Percentiles rank a stretch among this genome's conserved stretches.
Conservation (phyloP, 768 basidiomycete genomes). For the Boletus coccyginus region DNA sequence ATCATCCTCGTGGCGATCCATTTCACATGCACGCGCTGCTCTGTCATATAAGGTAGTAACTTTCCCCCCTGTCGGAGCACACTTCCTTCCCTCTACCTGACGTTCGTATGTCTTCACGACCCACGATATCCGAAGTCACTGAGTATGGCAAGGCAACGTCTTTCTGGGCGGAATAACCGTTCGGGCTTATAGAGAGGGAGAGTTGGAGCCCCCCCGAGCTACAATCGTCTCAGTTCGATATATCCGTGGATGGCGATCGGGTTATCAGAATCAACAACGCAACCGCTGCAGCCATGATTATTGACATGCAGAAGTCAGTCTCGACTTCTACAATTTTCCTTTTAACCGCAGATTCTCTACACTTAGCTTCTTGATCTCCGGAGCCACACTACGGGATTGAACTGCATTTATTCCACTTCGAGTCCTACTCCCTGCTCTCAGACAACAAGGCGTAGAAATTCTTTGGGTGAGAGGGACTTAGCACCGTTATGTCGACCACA, state of each 20-base stretch:
- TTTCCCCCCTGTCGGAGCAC: not conserved
- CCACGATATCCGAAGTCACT: conserved; percentile 41
- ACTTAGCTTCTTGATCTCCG: conserved; percentile 54
- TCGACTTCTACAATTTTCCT: not conserved
- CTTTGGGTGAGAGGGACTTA: conserved; percentile 56
- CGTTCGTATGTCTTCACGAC: conserved; percentile 42
- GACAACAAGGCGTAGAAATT: conserved; percentile 51
- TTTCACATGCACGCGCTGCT: not conserved
- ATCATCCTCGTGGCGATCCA: not conserved
- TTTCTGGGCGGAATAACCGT: conserved; percentile 72
- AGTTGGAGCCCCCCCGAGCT: conserved; percentile 30
- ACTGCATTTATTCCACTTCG: conserved; percentile 54
- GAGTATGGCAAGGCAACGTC: conserved; percentile 54
- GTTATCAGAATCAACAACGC: conserved; percentile 48
- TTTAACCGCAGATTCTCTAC: conserved; percentile 1
- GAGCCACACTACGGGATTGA: conserved; percentile 52
- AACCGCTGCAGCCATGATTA: conserved; percentile 55
- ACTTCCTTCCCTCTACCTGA: not conserved
- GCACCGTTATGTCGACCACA: not conserved
- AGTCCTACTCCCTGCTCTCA: conserved; percentile 45
- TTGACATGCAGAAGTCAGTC: conserved; percentile 75
- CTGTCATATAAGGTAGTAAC: conserved; percentile 8
- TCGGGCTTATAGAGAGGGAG: conserved; percentile 53
- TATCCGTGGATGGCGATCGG: conserved; percentile 52
- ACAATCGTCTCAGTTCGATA: conserved; percentile 44